A percentile compares a stretch with the other conserved stretches of the same genome.
Conservation (phyloP, 805 yeast species). For the Candida silvatica region DNA sequence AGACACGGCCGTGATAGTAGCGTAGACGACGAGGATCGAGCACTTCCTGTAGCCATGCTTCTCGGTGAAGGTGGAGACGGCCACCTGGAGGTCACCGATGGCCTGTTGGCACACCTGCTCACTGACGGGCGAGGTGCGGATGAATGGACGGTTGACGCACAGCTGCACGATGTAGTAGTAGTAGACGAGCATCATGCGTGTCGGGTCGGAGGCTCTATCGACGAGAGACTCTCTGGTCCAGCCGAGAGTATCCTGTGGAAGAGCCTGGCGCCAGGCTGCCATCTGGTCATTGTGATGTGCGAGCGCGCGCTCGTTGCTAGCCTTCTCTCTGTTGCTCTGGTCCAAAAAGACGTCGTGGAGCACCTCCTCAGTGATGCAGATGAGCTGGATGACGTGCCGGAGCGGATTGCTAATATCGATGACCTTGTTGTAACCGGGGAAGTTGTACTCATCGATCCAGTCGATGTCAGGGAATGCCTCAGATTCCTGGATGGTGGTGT, state of each 20-base stretch:
- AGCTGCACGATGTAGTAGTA: constrained; percentile 49
- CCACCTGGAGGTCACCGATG: constrained; percentile 32
- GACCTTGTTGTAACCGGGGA: constrained; percentile 22
- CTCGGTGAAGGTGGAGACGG: constrained; percentile 28
- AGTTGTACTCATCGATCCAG: constrained; percentile 51
- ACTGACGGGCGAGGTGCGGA: constrained; percentile 25
- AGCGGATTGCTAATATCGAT: constrained; percentile 34
- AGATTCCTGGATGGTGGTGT: constrained; percentile 53
- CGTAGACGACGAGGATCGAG: constrained; percentile 39
- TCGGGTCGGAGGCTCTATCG: constrained; percentile 42
- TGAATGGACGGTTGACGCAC: constrained; percentile 55
- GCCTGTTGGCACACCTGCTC: constrained; percentile 27
- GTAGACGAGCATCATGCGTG: constrained; percentile 39
- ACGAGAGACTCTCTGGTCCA: constrained; percentile 38
- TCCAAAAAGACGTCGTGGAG: constrained; percentile 31
- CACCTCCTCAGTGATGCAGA: constrained; percentile 36
- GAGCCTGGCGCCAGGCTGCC: constrained; percentile 36
- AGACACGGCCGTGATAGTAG: constrained; percentile 28
- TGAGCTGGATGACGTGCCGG: constrained; percentile 32
- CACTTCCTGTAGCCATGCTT: constrained; percentile 33
- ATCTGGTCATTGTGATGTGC: constrained; percentile 1
- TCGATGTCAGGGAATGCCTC: constrained; percentile 52
- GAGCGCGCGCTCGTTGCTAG: background rate
- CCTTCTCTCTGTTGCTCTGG: constrained; percentile 3
- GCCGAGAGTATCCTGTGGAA: constrained; percentile 35